A percentile compares a stretch with the other conserved stretches of the same genome.
Evolutionary conservation across 805 yeast genomes (phyloP).

Genomic region (Candida incommunis): DNA sequence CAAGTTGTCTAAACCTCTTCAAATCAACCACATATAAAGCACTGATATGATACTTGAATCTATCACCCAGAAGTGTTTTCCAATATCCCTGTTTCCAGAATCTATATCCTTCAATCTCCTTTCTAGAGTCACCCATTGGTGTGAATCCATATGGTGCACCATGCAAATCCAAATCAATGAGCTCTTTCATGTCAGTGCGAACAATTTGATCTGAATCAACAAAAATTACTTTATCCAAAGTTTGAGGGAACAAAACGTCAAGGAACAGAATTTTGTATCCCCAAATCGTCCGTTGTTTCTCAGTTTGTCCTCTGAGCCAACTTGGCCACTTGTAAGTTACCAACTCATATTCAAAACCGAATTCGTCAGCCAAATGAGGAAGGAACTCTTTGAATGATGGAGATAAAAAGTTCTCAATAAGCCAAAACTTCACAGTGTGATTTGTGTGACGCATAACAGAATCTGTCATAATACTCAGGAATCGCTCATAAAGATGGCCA

Average conservation of each 20-base stretch:
- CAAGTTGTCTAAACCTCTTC: constrained; percentile 41
- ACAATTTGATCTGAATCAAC: constrained; percentile 80
- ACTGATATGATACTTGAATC: constrained; percentile 59
- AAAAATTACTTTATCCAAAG: constrained; percentile 60
- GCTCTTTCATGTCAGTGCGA: constrained; percentile 57
- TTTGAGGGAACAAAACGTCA: constrained; percentile 77
- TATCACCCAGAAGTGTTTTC: constrained; percentile 44
- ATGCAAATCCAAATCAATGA: constrained; percentile 51
- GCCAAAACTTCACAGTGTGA: constrained; percentile 68
- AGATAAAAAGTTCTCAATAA: constrained; percentile 69
- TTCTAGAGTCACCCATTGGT: constrained; percentile 74
- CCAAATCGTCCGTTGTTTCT: constrained; percentile 69
- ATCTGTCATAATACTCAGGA: constrained; percentile 63
- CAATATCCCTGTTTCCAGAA: constrained; percentile 95
- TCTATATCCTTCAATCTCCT: constrained; percentile 69
- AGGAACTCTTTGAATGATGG: constrained; percentile 48
- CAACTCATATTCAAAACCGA: constrained; percentile 57
- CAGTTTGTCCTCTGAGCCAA: constrained; percentile 73
- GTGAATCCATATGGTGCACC: constrained; percentile 81
- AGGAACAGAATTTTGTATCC: constrained; percentile 77
- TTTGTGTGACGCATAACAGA: constrained; percentile 57
- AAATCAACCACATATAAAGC: constrained; percentile 78
- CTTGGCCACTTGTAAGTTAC: constrained; percentile 87
- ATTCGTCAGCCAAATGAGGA: constrained; percentile 42
- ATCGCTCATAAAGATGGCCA: constrained; percentile 65